Evolutionary conservation across 768 basidiomycete genomes (phyloP).

Genomic region (Lactarius tabidus): DNA sequence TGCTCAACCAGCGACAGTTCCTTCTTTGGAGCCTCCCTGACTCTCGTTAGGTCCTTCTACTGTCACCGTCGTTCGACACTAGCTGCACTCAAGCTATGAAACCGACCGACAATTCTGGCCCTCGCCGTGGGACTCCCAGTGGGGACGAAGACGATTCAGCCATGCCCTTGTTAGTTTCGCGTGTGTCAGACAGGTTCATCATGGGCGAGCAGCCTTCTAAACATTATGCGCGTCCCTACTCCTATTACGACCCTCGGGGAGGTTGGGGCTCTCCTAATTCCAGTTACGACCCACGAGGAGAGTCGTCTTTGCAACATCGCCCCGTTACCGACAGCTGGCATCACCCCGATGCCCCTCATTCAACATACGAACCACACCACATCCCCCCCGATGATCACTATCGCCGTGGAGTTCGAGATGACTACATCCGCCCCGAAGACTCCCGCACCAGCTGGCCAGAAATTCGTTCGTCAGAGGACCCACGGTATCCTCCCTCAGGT

Average conservation of each 20-base stretch:
- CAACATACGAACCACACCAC: slow-evolving; percentile 36
- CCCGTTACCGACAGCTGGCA: slow-evolving; percentile 53
- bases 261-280: slow-evolving; percentile 39
- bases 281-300: slow-evolving; percentile 47
- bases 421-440: slow-evolving; percentile 22
- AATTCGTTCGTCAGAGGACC: slow-evolving; percentile 16
- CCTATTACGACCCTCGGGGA: slow-evolving; percentile 39
- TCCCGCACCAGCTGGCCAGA: slow-evolving; percentile 20
- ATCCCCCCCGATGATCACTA: slow-evolving; percentile 41
- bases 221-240: slow-evolving; percentile 47
- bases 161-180: slow-evolving; percentile 38
- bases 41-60: neutral
- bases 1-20: slow-evolving; percentile 13
- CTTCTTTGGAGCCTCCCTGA: slow-evolving; percentile 11
- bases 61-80: slow-evolving; percentile 49
- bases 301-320: slow-evolving; percentile 49
- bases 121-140: slow-evolving; percentile 31
- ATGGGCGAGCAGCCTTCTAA: slow-evolving; percentile 50
- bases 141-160: slow-evolving; percentile 28
- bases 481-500: slow-evolving; percentile 16
- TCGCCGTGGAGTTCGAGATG: slow-evolving; percentile 39
- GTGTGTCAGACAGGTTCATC: slow-evolving; percentile 29
- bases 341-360: slow-evolving; percentile 37
- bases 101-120: slow-evolving; percentile 34
- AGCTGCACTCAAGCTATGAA: slow-evolving; percentile 36